A percentile compares a stretch with the other conserved stretches of the same genome.
Evolutionary conservation across 169 alveolate species (phyloP).

Genomic region (Plasmodium sp.): DNA sequence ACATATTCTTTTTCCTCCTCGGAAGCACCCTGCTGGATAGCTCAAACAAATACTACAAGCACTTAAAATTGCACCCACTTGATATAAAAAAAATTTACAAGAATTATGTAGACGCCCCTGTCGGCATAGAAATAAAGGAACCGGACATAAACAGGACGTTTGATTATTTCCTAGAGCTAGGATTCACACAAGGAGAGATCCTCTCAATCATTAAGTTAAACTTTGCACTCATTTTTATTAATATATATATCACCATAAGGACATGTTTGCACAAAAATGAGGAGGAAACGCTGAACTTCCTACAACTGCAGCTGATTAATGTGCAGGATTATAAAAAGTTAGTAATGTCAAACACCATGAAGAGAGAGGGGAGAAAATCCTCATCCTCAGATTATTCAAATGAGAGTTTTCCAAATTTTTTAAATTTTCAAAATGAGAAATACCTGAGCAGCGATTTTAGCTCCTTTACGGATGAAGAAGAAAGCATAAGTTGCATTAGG

Average conservation of each 20-base stretch:
- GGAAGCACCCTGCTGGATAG: background rate
- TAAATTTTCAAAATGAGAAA: constrained; percentile 15
- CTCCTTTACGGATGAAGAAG: constrained; percentile 1
- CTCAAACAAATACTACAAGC: constrained; percentile 13
- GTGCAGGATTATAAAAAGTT: constrained; percentile 28
- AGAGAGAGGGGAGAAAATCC: background rate
- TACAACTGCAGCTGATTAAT: constrained; percentile 32
- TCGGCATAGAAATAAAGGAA: background rate
- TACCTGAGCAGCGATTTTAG: constrained; percentile 35
- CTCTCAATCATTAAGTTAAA: constrained; percentile 17
- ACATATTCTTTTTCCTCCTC: constrained; percentile 57
- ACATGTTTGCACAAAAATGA: constrained; percentile 22
- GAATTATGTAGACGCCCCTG: constrained; percentile 41
- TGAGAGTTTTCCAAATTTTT: background rate
- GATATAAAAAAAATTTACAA: constrained; percentile 59
- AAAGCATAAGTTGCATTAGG: background rate
- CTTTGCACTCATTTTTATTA: constrained; percentile 52
- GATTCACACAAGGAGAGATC: constrained; percentile 30
- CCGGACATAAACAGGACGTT: constrained; percentile 18
- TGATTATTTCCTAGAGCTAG: constrained; percentile 22
- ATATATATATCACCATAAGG: constrained; percentile 62
- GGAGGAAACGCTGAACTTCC: constrained; percentile 5
- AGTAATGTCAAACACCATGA: background rate
- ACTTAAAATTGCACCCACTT: constrained; percentile 49
- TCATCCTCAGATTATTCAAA: background rate